Evolutionary conservation across 257 asterid genomes (phyloP).

Genomic region (Capsicum pubescens): DNA sequence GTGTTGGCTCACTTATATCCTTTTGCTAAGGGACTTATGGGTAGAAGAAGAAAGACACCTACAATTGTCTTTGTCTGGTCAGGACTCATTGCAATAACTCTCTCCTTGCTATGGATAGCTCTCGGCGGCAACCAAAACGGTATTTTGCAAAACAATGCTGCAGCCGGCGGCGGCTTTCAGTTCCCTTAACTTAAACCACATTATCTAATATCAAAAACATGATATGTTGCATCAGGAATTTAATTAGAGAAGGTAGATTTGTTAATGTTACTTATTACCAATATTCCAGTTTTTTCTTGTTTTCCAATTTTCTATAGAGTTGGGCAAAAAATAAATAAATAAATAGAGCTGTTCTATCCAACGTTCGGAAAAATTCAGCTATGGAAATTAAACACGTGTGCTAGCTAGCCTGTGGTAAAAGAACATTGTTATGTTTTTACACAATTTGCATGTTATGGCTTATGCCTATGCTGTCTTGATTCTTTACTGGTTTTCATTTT

Average conservation of each 20-base stretch:
- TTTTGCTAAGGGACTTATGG: slow-evolving; percentile 57
- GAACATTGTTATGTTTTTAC: not conserved
- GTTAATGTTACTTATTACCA: not conserved
- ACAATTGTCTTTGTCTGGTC: slow-evolving; percentile 57
- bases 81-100: slow-evolving; percentile 53
- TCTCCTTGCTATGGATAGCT: slow-evolving; percentile 50
- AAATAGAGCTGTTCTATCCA: not conserved
- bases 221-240: not conserved
- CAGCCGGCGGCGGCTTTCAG: slow-evolving; percentile 25
- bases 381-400: not conserved
- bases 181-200: slow-evolving; percentile 31
- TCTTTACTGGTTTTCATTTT: not conserved
- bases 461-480: not conserved
- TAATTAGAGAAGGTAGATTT: slow-evolving; percentile 12
- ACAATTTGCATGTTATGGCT: not conserved
- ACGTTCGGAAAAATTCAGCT: not conserved
- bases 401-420: not conserved
- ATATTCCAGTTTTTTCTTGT: not conserved
- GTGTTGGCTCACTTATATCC: slow-evolving; percentile 54
- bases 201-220: not conserved
- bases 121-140: not conserved
- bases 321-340: not conserved
- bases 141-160: not conserved
- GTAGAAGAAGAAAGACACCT: slow-evolving; percentile 49
- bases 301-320: not conserved